Evolutionary conservation across 176 grass and related monocot genomes (phyloP).

Genomic region (Cenchrus purpureus): DNA sequence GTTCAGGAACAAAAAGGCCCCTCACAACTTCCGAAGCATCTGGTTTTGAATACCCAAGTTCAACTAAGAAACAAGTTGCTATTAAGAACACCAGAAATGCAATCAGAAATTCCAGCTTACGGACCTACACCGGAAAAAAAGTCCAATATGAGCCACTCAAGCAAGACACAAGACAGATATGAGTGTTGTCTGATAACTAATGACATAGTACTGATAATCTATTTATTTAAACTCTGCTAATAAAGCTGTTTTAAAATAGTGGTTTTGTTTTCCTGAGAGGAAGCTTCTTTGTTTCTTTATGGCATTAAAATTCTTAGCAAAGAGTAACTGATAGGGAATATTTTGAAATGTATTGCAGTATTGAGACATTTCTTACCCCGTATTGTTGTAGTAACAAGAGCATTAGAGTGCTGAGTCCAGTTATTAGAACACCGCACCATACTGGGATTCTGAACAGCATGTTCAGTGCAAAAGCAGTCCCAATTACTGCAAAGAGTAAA

Average conservation of each 20-base stretch:
- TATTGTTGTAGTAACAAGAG: conserved; percentile 92
- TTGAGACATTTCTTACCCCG: conserved; percentile 61
- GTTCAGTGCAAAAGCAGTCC: conserved; percentile 98
- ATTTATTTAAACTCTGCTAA: background rate
- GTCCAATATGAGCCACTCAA: conserved; percentile 14
- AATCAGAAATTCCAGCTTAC: conserved; percentile 94
- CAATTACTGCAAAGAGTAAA: conserved; percentile 74
- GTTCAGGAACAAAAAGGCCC: conserved; percentile 96
- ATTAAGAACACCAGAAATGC: conserved; percentile 86
- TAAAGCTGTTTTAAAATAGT: conserved; percentile 9
- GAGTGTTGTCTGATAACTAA: conserved; percentile 7
- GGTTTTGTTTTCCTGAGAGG: background rate
- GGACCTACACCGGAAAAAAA: conserved; percentile 60
- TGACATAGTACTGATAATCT: background rate
- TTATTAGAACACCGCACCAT: conserved; percentile 96
- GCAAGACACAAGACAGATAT: conserved; percentile 2
- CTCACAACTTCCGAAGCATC: conserved; percentile 81
- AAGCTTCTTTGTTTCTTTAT: background rate
- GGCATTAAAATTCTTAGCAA: conserved; percentile 4
- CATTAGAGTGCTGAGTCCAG: conserved; percentile 91
- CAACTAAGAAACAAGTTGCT: conserved; percentile 88
- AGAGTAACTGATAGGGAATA: background rate
- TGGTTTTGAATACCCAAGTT: conserved; percentile 86
- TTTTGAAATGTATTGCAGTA: conserved; percentile 1
- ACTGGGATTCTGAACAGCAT: conserved; percentile 89